Evolutionary conservation across 768 basidiomycete species (phyloP).

Genomic region (Calocybe indica): DNA sequence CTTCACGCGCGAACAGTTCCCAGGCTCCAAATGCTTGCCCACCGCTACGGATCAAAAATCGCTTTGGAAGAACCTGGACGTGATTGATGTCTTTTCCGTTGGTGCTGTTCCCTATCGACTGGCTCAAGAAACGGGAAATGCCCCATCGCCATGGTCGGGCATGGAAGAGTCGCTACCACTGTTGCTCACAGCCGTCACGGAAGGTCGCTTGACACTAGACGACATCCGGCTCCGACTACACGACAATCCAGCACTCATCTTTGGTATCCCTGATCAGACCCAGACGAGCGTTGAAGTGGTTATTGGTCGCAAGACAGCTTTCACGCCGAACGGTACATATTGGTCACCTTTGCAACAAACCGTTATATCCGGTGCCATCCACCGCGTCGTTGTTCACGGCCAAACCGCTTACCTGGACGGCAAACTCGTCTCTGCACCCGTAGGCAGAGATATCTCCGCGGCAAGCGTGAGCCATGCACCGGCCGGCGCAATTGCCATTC

Average conservation of each 20-base stretch:
- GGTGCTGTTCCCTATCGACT: conserved; percentile 80
- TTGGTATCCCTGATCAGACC: conserved; percentile 80
- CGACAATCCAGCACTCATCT: conserved; percentile 91
- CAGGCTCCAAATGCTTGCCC: conserved; percentile 59
- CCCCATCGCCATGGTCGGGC: conserved; percentile 67
- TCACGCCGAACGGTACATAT: conserved; percentile 37
- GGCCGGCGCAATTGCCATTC: conserved; percentile 5
- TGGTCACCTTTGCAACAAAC: conserved; percentile 84
- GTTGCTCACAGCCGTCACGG: conserved; percentile 77
- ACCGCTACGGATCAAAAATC: conserved; percentile 69
- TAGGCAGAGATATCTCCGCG: conserved; percentile 71
- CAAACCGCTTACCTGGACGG: conserved; percentile 91
- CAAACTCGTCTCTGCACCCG: conserved; percentile 46
- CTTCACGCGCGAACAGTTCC: conserved; percentile 75
- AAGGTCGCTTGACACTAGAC: conserved; percentile 74
- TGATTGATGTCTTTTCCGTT: conserved; percentile 88
- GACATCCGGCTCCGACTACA: conserved; percentile 80
- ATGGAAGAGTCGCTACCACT: conserved; percentile 85
- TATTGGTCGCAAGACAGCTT: conserved; percentile 65
- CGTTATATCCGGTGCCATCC: conserved; percentile 66
- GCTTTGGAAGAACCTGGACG: conserved; percentile 79
- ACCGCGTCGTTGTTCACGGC: conserved; percentile 87
- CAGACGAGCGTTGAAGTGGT: conserved; percentile 92
- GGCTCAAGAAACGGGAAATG: conserved; percentile 53
- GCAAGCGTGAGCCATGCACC: conserved; percentile 41